These are phyloP conservation scores for Boletus sp. DNA, from an alignment of 1,284 basidiomycete species.

Conservation along the genomic window DNA sequence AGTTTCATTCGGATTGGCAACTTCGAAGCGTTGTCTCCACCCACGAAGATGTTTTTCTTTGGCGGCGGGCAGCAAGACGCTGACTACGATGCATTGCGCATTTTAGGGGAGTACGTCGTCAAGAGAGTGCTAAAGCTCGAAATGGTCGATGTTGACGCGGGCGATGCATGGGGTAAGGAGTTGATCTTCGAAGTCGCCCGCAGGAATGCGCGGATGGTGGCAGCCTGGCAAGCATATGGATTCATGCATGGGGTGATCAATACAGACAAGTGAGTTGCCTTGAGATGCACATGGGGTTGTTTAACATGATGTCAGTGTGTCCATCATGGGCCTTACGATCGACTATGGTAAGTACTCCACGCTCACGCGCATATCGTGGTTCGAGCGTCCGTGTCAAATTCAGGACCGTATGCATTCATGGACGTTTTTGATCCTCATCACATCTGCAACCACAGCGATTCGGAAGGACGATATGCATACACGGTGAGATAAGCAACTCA, in stretches of 20 bases:
- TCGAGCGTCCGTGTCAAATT: background rate
- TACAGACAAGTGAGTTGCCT: constrained; percentile 79
- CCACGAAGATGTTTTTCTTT: constrained; percentile 66
- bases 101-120: constrained; percentile 76
- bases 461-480: constrained; percentile 86
- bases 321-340: constrained; percentile 88
- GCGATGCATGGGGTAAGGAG: constrained; percentile 66
- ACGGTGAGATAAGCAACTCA: constrained; percentile 48
- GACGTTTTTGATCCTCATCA: constrained; percentile 84
- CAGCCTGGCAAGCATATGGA: constrained; percentile 92
- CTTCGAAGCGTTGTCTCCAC: constrained; percentile 86
- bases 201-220: constrained; percentile 90
- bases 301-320: constrained; percentile 56
- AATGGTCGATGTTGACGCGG: constrained; percentile 43
- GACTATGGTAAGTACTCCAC: constrained; percentile 69
- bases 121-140: constrained; percentile 59
- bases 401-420: constrained; percentile 95
- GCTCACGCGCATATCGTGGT: background rate
- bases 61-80: constrained; percentile 77
- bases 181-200: constrained; percentile 79
- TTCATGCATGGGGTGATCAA: constrained; percentile 98
- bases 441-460: constrained; percentile 95
- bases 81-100: constrained; percentile 72
- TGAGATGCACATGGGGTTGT: background rate
- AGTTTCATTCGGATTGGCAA: constrained; percentile 93